Conservation (phyloP, 2,329 filamentous ascomycete genomes). For the Fusarium equiseti region DNA sequence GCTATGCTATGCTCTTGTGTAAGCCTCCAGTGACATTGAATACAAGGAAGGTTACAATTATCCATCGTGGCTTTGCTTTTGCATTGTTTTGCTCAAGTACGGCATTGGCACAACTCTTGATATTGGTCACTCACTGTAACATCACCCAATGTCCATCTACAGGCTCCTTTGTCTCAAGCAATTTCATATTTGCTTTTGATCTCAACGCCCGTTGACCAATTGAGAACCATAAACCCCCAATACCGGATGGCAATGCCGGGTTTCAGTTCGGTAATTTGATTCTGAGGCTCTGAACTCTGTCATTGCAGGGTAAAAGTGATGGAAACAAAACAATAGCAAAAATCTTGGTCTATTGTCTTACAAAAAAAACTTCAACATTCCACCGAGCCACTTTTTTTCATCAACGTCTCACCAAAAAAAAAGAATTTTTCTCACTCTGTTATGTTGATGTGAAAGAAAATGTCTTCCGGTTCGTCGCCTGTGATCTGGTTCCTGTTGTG, state of each 20-base stretch:
- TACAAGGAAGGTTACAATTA: constrained; percentile 11
- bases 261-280: constrained; percentile 15
- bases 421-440: constrained; percentile 4
- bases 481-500: constrained; percentile 33
- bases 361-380: not conserved
- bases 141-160: not conserved
- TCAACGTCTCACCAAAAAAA: constrained; percentile 28
- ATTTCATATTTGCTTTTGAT: constrained; percentile 15
- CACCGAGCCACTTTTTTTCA: constrained; percentile 25
- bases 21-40: constrained; percentile 3
- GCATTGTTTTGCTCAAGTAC: constrained; percentile 12
- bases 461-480: constrained; percentile 28
- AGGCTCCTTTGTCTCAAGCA: constrained; percentile 6
- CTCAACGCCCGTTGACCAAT: constrained; percentile 5
- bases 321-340: constrained; percentile 23
- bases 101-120: constrained; percentile 32
- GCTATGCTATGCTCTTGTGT: constrained; percentile 1
- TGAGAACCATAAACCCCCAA: not conserved
- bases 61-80: constrained; percentile 29
- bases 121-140: constrained; percentile 13
- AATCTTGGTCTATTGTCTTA: constrained; percentile 29
- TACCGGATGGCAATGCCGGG: constrained; percentile 4
- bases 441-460: not conserved
- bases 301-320: constrained; percentile 29
- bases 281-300: constrained; percentile 18